Conservation (phyloP, 2,329 filamentous ascomycete genomes). For the Trichophyton mentagrophytes region DNA sequence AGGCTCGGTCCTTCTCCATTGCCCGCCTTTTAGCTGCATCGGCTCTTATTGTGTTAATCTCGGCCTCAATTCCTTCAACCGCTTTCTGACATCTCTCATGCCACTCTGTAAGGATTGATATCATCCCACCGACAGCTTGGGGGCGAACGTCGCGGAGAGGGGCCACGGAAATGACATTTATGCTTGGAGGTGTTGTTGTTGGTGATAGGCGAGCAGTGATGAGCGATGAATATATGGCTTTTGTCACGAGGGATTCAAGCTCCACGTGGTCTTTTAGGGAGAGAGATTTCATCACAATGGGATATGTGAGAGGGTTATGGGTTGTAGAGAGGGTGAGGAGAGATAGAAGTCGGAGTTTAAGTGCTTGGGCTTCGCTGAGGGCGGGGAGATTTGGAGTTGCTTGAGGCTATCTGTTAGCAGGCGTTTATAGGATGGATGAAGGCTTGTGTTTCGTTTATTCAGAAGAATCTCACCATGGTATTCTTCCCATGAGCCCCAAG, state of each 20-base stretch:
- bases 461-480: constrained; percentile 46
- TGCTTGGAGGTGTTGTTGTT: constrained; percentile 59
- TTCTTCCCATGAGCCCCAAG: constrained; percentile 74
- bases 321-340: constrained; percentile 68
- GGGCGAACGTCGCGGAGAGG: constrained; percentile 77
- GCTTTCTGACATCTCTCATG: constrained; percentile 62
- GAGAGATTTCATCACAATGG: constrained; percentile 52
- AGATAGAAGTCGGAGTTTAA: constrained; percentile 83
- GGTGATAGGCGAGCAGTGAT: constrained; percentile 76
- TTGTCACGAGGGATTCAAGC: constrained; percentile 76
- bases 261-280: constrained; percentile 53
- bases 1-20: constrained; percentile 38
- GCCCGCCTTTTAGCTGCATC: constrained; percentile 43
- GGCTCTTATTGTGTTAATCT: constrained; percentile 55
- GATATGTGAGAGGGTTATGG: constrained; percentile 58
- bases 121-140: constrained; percentile 55
- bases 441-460: neutral
- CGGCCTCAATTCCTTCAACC: constrained; percentile 59
- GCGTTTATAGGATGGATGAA: neutral
- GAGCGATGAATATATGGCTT: constrained; percentile 74
- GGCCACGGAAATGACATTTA: constrained; percentile 67
- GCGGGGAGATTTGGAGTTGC: constrained; percentile 49
- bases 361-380: constrained; percentile 58
- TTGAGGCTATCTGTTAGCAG: constrained; percentile 17
- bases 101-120: constrained; percentile 60